Evolutionary conservation across 345 rosid genomes (phyloP), one percentile per base, ranked within the genome.

Genomic region (Barbarea vulgaris): DNA sequence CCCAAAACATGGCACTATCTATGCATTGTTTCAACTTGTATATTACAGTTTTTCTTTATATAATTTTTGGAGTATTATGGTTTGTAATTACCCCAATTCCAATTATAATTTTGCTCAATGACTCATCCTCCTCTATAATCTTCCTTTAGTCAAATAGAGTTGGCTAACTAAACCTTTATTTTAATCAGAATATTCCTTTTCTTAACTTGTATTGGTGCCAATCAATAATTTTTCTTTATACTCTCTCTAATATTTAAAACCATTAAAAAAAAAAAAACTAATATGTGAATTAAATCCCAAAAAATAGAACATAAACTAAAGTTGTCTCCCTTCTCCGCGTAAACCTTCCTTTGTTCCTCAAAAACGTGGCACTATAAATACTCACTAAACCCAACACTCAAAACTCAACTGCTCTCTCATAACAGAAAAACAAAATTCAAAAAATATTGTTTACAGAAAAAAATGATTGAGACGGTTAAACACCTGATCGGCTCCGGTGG

Each of bases 401-500:
- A 7, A 10, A 10, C 13, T 15, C 70, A 74, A 64, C 71, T 64
- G 21, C 77, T 73, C 70, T 52, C 56, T n/a, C 37, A 15, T 34
- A 65, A 74, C 78, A 12, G 54, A 53, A 53, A 54, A 18, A n/a
- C n/a, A n/a, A 37, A 4, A 2, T 15, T 46, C 17, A 9, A 46
- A 46, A 46, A 46, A 0, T n/a, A 46, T 46, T 46, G 51, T n/a
- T n/a, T 6, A 60, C n/a, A 62, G 57, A 89, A 25, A 68, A 87
- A 52, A 14, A 93, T 94, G 98, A 78, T 94, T 1, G 93, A 87
- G 71, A 84, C 92, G 9, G 77, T 91, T 39, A 91, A 80, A 79
- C 93, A 91, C 88, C 84, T 94, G 19, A 72, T 86, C 69, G 97
- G 98, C 78, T 77, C 95, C n/a, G 79, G 74, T 66, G 98, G 97